Percentiles rank a stretch among this genome's conserved stretches.
These are phyloP conservation scores for Aspergillus costaricaensis DNA, from an alignment of 2,329 filamentous ascomycete species.

Conservation along the genomic window DNA sequence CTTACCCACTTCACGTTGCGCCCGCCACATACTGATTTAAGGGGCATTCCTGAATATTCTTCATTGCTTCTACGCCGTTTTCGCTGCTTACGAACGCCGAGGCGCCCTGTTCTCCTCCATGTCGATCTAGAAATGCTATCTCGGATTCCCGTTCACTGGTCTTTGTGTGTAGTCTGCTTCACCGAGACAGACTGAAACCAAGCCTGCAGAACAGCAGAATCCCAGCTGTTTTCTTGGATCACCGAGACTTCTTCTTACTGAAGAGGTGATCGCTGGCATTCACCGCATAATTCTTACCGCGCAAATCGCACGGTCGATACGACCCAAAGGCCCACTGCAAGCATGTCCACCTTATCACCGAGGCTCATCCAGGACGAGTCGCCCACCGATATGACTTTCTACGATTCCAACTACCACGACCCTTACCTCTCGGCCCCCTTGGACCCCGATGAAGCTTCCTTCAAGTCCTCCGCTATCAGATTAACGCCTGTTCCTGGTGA, in stretches of 20 bases:
- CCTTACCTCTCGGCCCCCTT: constrained; percentile 43
- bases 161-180: background rate
- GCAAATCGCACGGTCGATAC: background rate
- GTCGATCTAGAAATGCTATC: constrained; percentile 5
- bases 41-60: background rate
- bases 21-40: background rate
- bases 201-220: background rate
- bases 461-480: constrained; percentile 36
- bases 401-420: constrained; percentile 37
- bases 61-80: background rate
- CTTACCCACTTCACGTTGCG: background rate
- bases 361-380: constrained; percentile 27
- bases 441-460: constrained; percentile 41
- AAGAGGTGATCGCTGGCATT: background rate
- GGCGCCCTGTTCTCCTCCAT: background rate
- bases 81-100: background rate
- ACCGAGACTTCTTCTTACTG: background rate
- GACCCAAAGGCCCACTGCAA: background rate
- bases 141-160: background rate
- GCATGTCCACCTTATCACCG: constrained; percentile 25
- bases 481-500: constrained; percentile 31
- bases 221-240: background rate
- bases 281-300: background rate
- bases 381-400: constrained; percentile 30
- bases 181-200: background rate